Base-by-base conservation (phyloP, 352 stramenopile species). In the Pythium folliculosum region DNA sequence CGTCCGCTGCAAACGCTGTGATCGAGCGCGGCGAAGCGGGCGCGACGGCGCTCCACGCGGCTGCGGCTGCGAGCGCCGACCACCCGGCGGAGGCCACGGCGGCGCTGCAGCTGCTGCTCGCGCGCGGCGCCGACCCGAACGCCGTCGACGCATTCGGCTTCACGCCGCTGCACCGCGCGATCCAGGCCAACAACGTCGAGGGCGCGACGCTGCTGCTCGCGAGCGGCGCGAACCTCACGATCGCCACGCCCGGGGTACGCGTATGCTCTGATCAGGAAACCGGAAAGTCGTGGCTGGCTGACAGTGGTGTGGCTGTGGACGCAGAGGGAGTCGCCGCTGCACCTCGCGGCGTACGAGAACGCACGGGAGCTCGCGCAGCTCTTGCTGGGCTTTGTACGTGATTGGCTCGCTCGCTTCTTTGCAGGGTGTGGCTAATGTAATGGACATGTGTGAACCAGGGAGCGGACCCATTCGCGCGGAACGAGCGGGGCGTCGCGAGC, bases 341-440 rank as follows among this genome's bases (percentile, higher is more conserved):
- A 78, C 63, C 61, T 78, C 3, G 72, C 72, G 16, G 72, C 69
- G 2, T 78, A 77, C 44, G 72, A 76, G 44, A 78, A 78, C 56
- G 62, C 64, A 0, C 48, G 65, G 16, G 72, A 78, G 37, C 64
- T 78, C 38, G 65, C 72, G n/a, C 72, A 76, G 23, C 63, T 78
- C 10, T 23, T 78, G 5, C 52, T 78, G 19, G 72, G 60, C 1
- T 78, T 76, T 54, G 72, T 78, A 70, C 22, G 72, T 75, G n/a
- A n/a, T n/a, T n/a, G n/a, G n/a, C n/a, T n/a, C n/a, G n/a, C n/a
- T n/a, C n/a, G n/a, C n/a, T n/a, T n/a, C n/a, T n/a, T n/a, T n/a
- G n/a, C n/a, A n/a, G n/a, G n/a, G n/a, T n/a, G n/a, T n/a, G n/a
- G n/a, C n/a, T n/a, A n/a, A n/a, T n/a, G n/a, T n/a, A n/a, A n/a